Percentiles rank a stretch among this genome's conserved stretches.
Conservation (phyloP, 2,329 filamentous ascomycete species). For the Alternaria tenuissima region DNA sequence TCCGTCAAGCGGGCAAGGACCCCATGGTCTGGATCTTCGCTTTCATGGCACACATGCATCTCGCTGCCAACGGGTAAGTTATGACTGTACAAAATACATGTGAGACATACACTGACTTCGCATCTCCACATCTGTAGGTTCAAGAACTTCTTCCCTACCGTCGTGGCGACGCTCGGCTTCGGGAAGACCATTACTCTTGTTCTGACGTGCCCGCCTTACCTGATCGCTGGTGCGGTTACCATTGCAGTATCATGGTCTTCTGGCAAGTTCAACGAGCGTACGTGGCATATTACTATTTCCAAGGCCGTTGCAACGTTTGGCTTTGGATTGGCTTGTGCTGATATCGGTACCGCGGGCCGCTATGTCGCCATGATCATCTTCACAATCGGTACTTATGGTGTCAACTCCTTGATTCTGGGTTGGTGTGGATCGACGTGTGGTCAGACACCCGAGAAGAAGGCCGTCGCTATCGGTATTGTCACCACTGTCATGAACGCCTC, state of each 20-base stretch:
- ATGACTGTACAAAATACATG: too few relatives aligned
- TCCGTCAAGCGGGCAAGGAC: conserved; percentile 61
- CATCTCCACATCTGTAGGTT: conserved; percentile 29
- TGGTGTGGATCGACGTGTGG: conserved; percentile 56
- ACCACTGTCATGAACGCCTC: conserved; percentile 55
- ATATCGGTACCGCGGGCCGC: conserved; percentile 48
- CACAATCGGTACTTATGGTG: conserved; percentile 47
- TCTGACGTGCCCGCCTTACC: conserved; percentile 52
- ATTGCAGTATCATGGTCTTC: conserved; percentile 48
- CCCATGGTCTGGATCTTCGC: conserved; percentile 56
- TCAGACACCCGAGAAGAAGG: conserved; percentile 58
- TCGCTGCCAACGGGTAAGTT: conserved; percentile 36
- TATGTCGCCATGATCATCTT: conserved; percentile 46
- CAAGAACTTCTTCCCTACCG: conserved; percentile 58
- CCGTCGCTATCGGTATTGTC: conserved; percentile 55
- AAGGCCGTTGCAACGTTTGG: conserved; percentile 51
- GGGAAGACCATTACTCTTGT: conserved; percentile 59
- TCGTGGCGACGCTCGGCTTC: conserved; percentile 62
- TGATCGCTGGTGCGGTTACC: conserved; percentile 38
- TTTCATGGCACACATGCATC: conserved; percentile 43
- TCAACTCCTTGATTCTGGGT: conserved; percentile 56
- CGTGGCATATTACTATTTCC: conserved; percentile 53
- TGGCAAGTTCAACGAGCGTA: conserved; percentile 51
- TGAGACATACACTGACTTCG: too few relatives aligned
- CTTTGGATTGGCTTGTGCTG: conserved; percentile 49